These are phyloP conservation scores for Pythium utonaiense DNA, from an alignment of 352 stramenopile genomes.

Conservation along the genomic window DNA sequence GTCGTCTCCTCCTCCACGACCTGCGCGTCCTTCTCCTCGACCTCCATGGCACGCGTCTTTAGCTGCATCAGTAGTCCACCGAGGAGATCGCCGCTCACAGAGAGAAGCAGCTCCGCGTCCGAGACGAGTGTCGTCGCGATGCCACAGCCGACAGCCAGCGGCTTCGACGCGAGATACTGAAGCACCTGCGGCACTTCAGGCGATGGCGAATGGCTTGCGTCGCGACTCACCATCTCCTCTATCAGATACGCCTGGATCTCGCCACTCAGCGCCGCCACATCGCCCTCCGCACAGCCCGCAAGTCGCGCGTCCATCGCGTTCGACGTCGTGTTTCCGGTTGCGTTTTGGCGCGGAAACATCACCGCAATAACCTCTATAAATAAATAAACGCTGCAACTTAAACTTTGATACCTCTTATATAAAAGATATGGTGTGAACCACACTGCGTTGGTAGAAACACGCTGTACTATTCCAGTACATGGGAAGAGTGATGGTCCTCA, in stretches of 20 bases:
- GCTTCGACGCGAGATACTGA: slow-evolving; percentile 6
- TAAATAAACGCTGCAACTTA: neutral
- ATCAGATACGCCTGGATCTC: slow-evolving; percentile 1
- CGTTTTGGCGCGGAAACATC: slow-evolving; percentile 8
- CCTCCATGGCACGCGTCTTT: slow-evolving; percentile 1
- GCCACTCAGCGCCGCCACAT: neutral
- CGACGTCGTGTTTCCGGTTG: neutral
- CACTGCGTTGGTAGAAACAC: neutral
- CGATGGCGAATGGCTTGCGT: neutral
- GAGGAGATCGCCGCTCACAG: neutral
- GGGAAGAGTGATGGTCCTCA: neutral
- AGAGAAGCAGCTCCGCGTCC: neutral
- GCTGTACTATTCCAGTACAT: too few species aligned
- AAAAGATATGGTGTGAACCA: slow-evolving; percentile 8
- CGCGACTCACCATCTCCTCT: neutral
- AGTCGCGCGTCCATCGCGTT: slow-evolving; percentile 2
- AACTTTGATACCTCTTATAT: neutral
- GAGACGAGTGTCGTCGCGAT: slow-evolving; percentile 11
- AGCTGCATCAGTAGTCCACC: slow-evolving; percentile 4
- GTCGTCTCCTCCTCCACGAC: neutral
- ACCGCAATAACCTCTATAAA: neutral
- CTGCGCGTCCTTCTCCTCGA: neutral
- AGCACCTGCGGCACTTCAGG: slow-evolving; percentile 8
- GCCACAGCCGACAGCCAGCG: neutral
- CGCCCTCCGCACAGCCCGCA: slow-evolving; percentile 7